Conservation (phyloP, 495 filamentous ascomycete species). For the Neurospora sp. region DNA sequence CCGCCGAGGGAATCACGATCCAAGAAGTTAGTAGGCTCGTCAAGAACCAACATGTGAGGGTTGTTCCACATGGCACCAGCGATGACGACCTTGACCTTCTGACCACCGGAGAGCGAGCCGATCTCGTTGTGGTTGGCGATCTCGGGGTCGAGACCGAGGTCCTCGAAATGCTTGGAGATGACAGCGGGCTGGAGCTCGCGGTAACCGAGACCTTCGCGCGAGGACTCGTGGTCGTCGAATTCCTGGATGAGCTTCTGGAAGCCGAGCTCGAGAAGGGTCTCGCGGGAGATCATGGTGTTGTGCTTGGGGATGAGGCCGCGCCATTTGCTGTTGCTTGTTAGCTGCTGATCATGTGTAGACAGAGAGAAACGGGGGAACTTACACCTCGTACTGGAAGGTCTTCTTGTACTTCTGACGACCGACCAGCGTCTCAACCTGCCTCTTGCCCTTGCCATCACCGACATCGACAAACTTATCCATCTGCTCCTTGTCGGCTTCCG, state of each 20-base stretch:
- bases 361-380: conserved; percentile 23
- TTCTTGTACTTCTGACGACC: conserved; percentile 99
- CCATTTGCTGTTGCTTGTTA: conserved; percentile 61
- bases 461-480: conserved; percentile 83
- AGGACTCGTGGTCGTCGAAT: conserved; percentile 97
- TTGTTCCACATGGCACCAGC: conserved; percentile 99
- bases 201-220: conserved; percentile 93
- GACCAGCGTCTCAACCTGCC: conserved; percentile 78
- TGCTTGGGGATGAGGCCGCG: conserved; percentile 73
- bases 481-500: conserved; percentile 72
- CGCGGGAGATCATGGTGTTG: conserved; percentile 87
- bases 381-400: conserved; percentile 96
- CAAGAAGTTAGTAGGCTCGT: conserved; percentile 99
- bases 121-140: conserved; percentile 99
- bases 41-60: conserved; percentile 90
- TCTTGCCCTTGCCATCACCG: conserved; percentile 65
- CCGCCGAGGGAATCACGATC: conserved; percentile 95
- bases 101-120: conserved; percentile 91
- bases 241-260: conserved; percentile 93
- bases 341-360: background rate
- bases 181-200: conserved; percentile 82
- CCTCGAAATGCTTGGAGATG: conserved; percentile 96
- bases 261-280: conserved; percentile 75
- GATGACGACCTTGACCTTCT: conserved; percentile 98
- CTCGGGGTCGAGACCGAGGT: conserved; percentile 89